Base-by-base conservation (phyloP, 495 filamentous ascomycete genomes). In the Pseudoneurospora amorphoporcata region DNA sequence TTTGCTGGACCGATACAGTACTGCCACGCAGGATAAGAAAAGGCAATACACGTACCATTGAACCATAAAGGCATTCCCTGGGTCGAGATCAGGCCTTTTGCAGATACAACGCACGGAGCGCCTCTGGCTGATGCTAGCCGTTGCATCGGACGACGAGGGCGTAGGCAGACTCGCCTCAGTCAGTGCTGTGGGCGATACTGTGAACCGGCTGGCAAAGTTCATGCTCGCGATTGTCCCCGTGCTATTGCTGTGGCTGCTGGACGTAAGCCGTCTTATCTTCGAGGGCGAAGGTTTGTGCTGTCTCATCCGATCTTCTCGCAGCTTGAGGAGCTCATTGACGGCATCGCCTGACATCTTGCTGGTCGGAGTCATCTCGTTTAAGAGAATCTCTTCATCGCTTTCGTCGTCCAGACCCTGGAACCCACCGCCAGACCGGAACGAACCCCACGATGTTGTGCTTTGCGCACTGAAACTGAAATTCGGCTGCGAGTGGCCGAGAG, bases 21-120 rank as follows among this genome's bases (percentile, higher is more conserved):
- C 43, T 39, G 0, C 10, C 4, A 8, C 7, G 69, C 70, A 73
- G 39, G 40, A 29, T 58, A 75, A 72, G 41, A 43, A 35, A 53
- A 65, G 23, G 40, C 14, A 9, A 45, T 71, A 61, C 19, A 82
- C 85, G 73, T 84, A 94, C 92, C 92, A 97, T 83, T 94, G 92
- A 75, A 97, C 90, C 90, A 97, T 90, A 69, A 92, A 86, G 72
- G 88, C 90, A 72, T 90, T 89, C 72, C 89, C 88, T 40, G 76
- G 74, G 61, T 79, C 77, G 73, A 75, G 77, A 45, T 79, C 79
- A 45, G 75, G 74, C 72, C 87, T 82, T 42, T 88, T 88, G 82
- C 93, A 96, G 29, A 94, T 82, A 77, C 94, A 97, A 70, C 92
- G 87, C 4, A 92, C 91, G 17, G 80, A 47, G 83, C 87, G 82